Percentiles rank a stretch among this genome's conserved stretches.
Conservation (phyloP, 2,329 filamentous ascomycete genomes). For the Ceratocystis smalleyi region DNA sequence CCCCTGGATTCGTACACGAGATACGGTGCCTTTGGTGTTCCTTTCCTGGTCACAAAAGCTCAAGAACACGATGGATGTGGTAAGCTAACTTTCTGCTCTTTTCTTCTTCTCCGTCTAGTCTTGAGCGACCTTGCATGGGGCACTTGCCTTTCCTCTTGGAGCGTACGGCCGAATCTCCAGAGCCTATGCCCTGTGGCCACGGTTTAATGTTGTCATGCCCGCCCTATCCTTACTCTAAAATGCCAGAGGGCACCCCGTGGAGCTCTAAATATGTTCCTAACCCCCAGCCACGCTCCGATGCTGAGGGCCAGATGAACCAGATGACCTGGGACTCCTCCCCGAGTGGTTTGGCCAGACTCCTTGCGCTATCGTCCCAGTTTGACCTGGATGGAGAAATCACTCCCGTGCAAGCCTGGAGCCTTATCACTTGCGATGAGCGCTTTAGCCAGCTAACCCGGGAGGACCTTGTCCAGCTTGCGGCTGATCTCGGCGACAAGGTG, state of each 20-base stretch:
- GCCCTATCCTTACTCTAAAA: slow-evolving; percentile 43
- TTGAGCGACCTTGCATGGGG: slow-evolving; percentile 86
- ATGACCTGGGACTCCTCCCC: slow-evolving; percentile 69
- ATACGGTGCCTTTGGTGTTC: background rate
- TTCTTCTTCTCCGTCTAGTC: slow-evolving; percentile 37
- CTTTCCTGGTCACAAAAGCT: background rate
- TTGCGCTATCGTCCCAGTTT: slow-evolving; percentile 69
- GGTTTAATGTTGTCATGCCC: slow-evolving; percentile 88
- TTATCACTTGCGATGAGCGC: slow-evolving; percentile 56
- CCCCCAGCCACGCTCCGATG: slow-evolving; percentile 18
- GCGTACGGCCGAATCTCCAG: slow-evolving; percentile 18
- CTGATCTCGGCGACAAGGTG: slow-evolving; percentile 63
- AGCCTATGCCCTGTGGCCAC: slow-evolving; percentile 58
- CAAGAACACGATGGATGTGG: slow-evolving; percentile 3
- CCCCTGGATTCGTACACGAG: background rate
- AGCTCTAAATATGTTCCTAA: slow-evolving; percentile 30
- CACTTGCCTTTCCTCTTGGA: slow-evolving; percentile 69
- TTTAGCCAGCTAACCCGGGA: slow-evolving; percentile 47
- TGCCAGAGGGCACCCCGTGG: slow-evolving; percentile 38
- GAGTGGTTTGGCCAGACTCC: slow-evolving; percentile 60
- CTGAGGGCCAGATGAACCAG: slow-evolving; percentile 34
- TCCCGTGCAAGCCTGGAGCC: slow-evolving; percentile 87
- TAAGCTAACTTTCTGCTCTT: slow-evolving; percentile 10
- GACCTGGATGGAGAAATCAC: slow-evolving; percentile 83
- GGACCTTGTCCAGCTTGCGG: slow-evolving; percentile 58